Percentiles rank a stretch among this genome's conserved stretches.
These are phyloP conservation scores for Leptographium flavum DNA, from an alignment of 2,329 filamentous ascomycete genomes.

Conservation along the genomic window DNA sequence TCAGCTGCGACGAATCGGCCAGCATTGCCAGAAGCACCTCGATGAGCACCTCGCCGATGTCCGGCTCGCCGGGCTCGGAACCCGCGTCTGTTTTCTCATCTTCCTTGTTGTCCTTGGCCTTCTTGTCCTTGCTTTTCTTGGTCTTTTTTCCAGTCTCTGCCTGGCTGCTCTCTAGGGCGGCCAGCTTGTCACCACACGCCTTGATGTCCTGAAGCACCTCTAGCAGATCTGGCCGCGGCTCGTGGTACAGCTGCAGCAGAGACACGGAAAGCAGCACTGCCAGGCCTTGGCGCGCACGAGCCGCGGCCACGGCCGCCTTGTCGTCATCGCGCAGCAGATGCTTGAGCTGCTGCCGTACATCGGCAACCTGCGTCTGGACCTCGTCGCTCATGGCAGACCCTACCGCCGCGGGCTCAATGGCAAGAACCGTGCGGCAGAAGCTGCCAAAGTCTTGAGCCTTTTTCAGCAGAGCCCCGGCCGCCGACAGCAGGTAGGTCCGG, in stretches of 20 bases:
- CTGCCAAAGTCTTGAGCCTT: constrained; percentile 36
- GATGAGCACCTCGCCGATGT: constrained; percentile 58
- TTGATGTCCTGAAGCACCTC: constrained; percentile 72
- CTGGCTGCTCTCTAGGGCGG: constrained; percentile 26
- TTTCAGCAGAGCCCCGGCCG: constrained; percentile 42
- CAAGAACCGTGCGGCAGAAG: constrained; percentile 38
- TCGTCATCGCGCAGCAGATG: constrained; percentile 33
- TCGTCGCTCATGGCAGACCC: constrained; percentile 40
- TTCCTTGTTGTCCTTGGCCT: constrained; percentile 31
- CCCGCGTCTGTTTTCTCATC: constrained; percentile 12
- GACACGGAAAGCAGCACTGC: constrained; percentile 73
- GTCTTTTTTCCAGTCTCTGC: not conserved
- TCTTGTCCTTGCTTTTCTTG: constrained; percentile 22
- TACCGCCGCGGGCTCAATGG: constrained; percentile 36
- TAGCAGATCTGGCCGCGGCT: constrained; percentile 65
- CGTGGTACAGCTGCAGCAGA: constrained; percentile 79
- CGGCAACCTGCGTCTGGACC: constrained; percentile 35
- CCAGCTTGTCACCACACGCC: constrained; percentile 55
- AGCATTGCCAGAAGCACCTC: constrained; percentile 87
- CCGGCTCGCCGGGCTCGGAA: constrained; percentile 17
- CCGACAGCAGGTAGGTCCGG: constrained; percentile 41
- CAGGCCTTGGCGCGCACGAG: constrained; percentile 46
- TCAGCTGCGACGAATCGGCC: constrained; percentile 68
- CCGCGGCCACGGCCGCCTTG: constrained; percentile 19
- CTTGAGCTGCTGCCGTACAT: constrained; percentile 33